Evolutionary conservation across 768 basidiomycete species (phyloP).

Genomic region (Gloeopeniophorella convolvens): DNA sequence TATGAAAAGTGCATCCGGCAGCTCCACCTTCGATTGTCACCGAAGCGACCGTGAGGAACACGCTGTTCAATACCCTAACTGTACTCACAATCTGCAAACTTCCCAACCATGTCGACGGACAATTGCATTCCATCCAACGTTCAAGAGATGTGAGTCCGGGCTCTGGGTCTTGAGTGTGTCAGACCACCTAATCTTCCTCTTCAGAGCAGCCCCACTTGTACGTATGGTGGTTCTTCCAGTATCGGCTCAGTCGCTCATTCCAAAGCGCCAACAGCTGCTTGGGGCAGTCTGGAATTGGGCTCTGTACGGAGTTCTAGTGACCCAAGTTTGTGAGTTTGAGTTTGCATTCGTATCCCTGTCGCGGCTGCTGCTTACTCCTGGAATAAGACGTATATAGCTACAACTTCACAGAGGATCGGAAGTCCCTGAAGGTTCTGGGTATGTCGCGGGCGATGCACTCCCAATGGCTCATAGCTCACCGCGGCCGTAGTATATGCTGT

Average conservation of each 20-base stretch:
- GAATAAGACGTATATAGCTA: constrained; percentile 17
- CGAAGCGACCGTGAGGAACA: too few relatives aligned
- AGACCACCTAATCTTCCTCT: not conserved
- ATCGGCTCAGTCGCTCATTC: not conserved
- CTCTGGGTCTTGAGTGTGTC: not conserved
- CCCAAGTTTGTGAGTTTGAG: too few relatives aligned
- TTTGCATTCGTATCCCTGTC: too few relatives aligned
- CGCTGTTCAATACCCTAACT: too few relatives aligned
- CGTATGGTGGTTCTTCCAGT: not conserved
- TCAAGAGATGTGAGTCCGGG: not conserved
- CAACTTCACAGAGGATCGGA: constrained; percentile 4
- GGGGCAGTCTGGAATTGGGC: constrained; percentile 22
- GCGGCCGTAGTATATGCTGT: constrained; percentile 26
- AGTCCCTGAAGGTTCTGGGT: constrained; percentile 1
- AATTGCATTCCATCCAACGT: not conserved
- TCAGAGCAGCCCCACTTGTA: constrained; percentile 6
- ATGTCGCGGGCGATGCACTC: too few relatives aligned
- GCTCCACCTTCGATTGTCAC: too few relatives aligned
- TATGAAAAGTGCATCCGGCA: too few relatives aligned
- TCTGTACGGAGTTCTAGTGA: constrained; percentile 25
- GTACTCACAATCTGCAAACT: too few relatives aligned
- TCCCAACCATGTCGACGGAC: not conserved
- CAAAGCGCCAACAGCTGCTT: not conserved
- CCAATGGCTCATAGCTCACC: not conserved
- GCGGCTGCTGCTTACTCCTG: too few relatives aligned